These are phyloP conservation scores for Monosporascus sp. DNA, from an alignment of 2,329 filamentous ascomycete species.

Conservation along the genomic window DNA sequence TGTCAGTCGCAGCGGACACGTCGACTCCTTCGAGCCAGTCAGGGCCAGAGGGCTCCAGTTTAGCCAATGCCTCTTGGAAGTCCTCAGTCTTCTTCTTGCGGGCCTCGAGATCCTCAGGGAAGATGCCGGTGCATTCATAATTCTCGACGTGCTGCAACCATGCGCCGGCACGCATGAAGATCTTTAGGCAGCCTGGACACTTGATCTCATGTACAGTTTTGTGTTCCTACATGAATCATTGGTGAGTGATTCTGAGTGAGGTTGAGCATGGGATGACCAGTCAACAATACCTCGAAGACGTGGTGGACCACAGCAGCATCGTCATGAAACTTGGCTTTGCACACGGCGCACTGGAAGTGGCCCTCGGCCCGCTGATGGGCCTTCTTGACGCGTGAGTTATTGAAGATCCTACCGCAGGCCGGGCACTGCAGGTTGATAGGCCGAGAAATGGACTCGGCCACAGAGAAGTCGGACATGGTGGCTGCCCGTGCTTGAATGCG, in stretches of 20 bases:
- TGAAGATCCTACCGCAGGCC: background rate
- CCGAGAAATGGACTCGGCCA: background rate
- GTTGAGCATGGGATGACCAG: background rate
- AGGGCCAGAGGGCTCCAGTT: conserved; percentile 17
- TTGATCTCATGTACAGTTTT: conserved; percentile 33
- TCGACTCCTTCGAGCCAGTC: conserved; percentile 7
- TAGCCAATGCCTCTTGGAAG: conserved; percentile 24
- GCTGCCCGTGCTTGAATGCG: background rate
- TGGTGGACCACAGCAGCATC: background rate
- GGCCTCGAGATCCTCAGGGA: conserved; percentile 24
- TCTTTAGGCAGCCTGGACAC: conserved; percentile 41
- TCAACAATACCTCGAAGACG: background rate
- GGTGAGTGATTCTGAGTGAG: conserved; percentile 4
- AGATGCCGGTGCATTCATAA: conserved; percentile 33
- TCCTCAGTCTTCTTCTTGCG: conserved; percentile 31
- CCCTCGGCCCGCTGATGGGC: background rate
- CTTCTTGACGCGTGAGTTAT: background rate
- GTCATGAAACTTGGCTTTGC: background rate
- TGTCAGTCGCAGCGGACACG: background rate
- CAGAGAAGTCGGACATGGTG: background rate
- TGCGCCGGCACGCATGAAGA: conserved; percentile 30
- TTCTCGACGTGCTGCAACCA: conserved; percentile 44
- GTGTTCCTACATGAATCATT: conserved; percentile 27
- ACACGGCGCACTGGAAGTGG: conserved; percentile 1
- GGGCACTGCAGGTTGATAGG: background rate